A percentile compares a stretch with the other conserved stretches of the same genome.
phyloP scores from a whole-genome alignment of 805 yeast species.

The Nakazawaea pomicola region DNA sequence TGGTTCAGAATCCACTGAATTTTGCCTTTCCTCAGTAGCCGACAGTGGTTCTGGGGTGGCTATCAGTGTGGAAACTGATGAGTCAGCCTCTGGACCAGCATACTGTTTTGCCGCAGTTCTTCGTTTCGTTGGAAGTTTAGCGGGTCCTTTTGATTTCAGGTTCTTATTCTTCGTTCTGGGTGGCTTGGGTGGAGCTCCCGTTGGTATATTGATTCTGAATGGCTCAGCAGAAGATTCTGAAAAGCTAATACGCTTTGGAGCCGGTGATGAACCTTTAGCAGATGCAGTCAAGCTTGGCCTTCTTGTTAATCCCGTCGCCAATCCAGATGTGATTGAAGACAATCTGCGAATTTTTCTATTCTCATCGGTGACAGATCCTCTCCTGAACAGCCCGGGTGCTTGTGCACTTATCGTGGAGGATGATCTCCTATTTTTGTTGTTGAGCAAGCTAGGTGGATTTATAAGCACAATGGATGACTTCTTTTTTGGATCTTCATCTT shows the following conservation, averaged over 20 bases:
- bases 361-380: conserved; percentile 9
- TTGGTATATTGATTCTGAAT: conserved; percentile 13
- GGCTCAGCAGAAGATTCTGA: conserved; percentile 7
- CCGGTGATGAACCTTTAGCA: conserved; percentile 3
- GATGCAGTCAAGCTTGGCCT: conserved; percentile 12
- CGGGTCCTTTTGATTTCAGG: neutral
- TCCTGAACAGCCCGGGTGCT: neutral
- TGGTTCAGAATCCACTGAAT: no score
- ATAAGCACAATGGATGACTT: conserved; percentile 9
- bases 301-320: conserved; percentile 12
- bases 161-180: conserved; percentile 1
- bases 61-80: no score
- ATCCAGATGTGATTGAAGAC: conserved; percentile 16
- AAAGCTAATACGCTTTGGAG: conserved; percentile 2
- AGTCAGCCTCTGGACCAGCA: neutral
- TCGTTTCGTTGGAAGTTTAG: neutral
- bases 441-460: conserved; percentile 1
- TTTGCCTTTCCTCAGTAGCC: no score
- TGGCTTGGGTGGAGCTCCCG: conserved; percentile 1
- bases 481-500: conserved; percentile 6
- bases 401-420: neutral
- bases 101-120: neutral
- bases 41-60: no score
- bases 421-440: neutral
- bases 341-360: conserved; percentile 14